A percentile compares a stretch with the other conserved stretches of the same genome.
phyloP scores from a whole-genome alignment of 768 basidiomycete genomes.

The Pilatotrama ljubarskyi region DNA sequence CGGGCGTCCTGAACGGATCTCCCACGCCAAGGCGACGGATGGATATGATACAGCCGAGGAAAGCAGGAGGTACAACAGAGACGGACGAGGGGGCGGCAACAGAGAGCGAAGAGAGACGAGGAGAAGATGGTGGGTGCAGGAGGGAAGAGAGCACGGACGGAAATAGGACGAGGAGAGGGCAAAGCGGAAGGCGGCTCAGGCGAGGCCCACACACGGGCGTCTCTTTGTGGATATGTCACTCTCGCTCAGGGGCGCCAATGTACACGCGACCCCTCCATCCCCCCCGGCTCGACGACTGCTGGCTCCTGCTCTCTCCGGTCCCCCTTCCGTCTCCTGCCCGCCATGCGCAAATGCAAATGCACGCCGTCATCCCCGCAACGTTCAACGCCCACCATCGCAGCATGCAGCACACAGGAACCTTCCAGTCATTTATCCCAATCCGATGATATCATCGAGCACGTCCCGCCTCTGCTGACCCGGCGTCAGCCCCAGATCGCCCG shows the following conservation, averaged over 20 bases:
- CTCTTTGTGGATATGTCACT: neutral
- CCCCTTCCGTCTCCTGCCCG: neutral
- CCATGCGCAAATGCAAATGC: neutral
- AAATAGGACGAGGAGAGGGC: neutral
- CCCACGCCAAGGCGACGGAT: constrained; percentile 28
- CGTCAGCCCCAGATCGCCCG: constrained; percentile 34
- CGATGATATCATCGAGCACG: constrained; percentile 1
- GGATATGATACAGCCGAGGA: neutral
- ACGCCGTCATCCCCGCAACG: neutral
- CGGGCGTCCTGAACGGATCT: constrained; percentile 15
- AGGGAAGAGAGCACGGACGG: constrained; percentile 2
- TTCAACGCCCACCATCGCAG: neutral
- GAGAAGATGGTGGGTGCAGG: constrained; percentile 1
- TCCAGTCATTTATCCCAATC: neutral
- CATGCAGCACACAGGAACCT: neutral
- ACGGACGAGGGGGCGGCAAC: neutral
- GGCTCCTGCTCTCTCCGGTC: neutral
- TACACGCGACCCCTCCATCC: neutral
- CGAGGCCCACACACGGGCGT: neutral
- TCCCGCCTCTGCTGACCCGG: neutral
- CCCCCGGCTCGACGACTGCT: no score
- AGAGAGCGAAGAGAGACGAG: neutral
- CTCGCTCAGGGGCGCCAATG: neutral
- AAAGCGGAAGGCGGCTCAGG: constrained; percentile 5
- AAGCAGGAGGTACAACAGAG: neutral